Percentiles rank a stretch among this genome's conserved stretches.
These are phyloP conservation scores for Nelumbo lutea DNA, from an alignment of 164 flowering plant genomes.

Conservation along the genomic window DNA sequence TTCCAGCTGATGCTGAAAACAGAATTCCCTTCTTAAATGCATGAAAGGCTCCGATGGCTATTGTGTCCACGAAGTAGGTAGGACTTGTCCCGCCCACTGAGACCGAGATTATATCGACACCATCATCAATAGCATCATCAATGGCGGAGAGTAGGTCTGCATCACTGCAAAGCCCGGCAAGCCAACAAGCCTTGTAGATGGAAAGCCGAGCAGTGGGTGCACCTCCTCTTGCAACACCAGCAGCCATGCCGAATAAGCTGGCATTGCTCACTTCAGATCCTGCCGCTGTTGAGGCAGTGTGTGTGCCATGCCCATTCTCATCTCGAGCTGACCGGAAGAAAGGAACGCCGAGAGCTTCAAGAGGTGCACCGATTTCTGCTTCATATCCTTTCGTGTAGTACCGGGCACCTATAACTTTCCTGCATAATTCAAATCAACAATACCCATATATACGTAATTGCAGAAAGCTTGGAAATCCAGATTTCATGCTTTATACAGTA, in stretches of 20 bases:
- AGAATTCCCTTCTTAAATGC: slow-evolving; percentile 42
- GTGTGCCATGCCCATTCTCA: slow-evolving; percentile 30
- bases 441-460: no score
- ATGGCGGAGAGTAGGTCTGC: slow-evolving; percentile 43
- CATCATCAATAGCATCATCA: slow-evolving; percentile 52
- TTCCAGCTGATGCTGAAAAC: slow-evolving; percentile 46
- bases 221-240: slow-evolving; percentile 49
- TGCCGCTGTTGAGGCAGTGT: slow-evolving; percentile 49
- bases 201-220: slow-evolving; percentile 56
- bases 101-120: slow-evolving; percentile 49
- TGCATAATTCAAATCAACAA: slow-evolving; percentile 11
- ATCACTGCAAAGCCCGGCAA: slow-evolving; percentile 22
- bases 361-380: slow-evolving; percentile 18
- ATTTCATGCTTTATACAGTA: no score
- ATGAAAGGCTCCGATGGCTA: slow-evolving; percentile 34
- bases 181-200: slow-evolving; percentile 54
- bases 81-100: slow-evolving; percentile 26
- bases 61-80: slow-evolving; percentile 29
- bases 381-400: slow-evolving; percentile 34
- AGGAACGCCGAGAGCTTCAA: slow-evolving; percentile 11
- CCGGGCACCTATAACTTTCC: slow-evolving; percentile 45
- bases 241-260: slow-evolving; percentile 41
- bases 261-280: slow-evolving; percentile 36
- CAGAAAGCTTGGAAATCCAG: no score
- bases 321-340: slow-evolving; percentile 26